These are phyloP conservation scores for Cladophialophora psammophila DNA, from an alignment of 2,329 filamentous ascomycete species.

Conservation along the genomic window DNA sequence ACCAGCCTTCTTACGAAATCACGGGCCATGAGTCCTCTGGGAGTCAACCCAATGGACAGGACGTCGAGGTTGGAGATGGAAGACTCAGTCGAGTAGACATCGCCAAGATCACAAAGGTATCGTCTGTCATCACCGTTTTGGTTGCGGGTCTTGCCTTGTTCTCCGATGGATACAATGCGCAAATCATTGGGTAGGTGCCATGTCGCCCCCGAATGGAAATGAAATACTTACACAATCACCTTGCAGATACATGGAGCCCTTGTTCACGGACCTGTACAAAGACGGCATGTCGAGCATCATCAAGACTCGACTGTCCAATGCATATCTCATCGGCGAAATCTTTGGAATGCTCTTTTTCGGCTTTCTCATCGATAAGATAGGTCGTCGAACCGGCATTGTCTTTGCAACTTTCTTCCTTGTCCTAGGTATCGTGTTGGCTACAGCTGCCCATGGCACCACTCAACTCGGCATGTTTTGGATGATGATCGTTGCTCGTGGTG, in stretches of 20 bases:
- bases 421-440: constrained; percentile 56
- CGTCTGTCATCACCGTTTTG: constrained; percentile 46
- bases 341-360: constrained; percentile 65
- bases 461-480: constrained; percentile 60
- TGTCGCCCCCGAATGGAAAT: neutral
- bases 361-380: constrained; percentile 58
- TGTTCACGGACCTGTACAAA: constrained; percentile 47
- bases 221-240: neutral
- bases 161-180: constrained; percentile 51
- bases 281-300: constrained; percentile 48
- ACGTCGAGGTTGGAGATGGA: neutral
- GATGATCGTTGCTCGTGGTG: constrained; percentile 74
- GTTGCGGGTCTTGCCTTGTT: constrained; percentile 49
- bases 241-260: constrained; percentile 48
- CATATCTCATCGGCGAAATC: constrained; percentile 64
- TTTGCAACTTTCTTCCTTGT: constrained; percentile 58
- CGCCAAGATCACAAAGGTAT: constrained; percentile 31
- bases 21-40: constrained; percentile 5
- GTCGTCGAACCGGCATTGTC: constrained; percentile 59
- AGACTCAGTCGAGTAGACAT: constrained; percentile 21
- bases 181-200: constrained; percentile 43
- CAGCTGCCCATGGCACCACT: constrained; percentile 53
- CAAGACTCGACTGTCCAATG: constrained; percentile 62
- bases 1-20: constrained; percentile 16
- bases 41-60: neutral